Conservation (phyloP, 1,284 basidiomycete species). For the Ustilago esculenta region DNA sequence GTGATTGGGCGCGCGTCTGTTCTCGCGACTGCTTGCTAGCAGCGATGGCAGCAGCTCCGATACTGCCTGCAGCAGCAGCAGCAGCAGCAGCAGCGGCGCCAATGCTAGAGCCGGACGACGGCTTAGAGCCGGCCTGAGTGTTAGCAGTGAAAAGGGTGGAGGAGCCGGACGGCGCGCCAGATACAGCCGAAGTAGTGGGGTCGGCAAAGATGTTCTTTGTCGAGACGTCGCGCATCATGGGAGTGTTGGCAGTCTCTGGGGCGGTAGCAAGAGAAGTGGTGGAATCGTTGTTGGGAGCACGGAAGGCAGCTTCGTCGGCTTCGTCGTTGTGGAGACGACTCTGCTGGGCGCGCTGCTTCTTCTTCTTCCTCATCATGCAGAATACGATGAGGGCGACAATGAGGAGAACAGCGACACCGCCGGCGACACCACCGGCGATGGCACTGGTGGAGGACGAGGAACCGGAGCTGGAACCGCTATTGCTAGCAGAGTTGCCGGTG, state of each 20-base stretch:
- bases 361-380: conserved; percentile 42
- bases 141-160: conserved; percentile 22
- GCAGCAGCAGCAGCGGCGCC: conserved; percentile 18
- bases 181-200: conserved; percentile 22
- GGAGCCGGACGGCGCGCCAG: conserved; percentile 26
- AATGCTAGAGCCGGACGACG: conserved; percentile 3
- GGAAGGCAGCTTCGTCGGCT: conserved; percentile 45
- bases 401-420: conserved; percentile 37
- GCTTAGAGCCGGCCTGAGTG: conserved; percentile 13
- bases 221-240: conserved; percentile 50
- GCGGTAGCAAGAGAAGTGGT: conserved; percentile 44
- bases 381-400: conserved; percentile 32
- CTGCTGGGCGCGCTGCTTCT: conserved; percentile 27
- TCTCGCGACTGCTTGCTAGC: conserved; percentile 45
- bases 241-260: conserved; percentile 41
- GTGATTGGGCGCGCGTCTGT: conserved; percentile 31
- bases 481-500: conserved; percentile 5
- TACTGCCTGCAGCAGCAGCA: conserved; percentile 32
- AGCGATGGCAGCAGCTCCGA: conserved; percentile 42
- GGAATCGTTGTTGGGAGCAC: conserved; percentile 49
- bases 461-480: conserved; percentile 18
- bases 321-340: conserved; percentile 37
- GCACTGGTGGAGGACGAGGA: conserved; percentile 44
- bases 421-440: conserved; percentile 50
- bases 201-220: conserved; percentile 50